Base-by-base conservation (phyloP, 129 eudicot species). In the Centrapalus pauciflorus region DNA sequence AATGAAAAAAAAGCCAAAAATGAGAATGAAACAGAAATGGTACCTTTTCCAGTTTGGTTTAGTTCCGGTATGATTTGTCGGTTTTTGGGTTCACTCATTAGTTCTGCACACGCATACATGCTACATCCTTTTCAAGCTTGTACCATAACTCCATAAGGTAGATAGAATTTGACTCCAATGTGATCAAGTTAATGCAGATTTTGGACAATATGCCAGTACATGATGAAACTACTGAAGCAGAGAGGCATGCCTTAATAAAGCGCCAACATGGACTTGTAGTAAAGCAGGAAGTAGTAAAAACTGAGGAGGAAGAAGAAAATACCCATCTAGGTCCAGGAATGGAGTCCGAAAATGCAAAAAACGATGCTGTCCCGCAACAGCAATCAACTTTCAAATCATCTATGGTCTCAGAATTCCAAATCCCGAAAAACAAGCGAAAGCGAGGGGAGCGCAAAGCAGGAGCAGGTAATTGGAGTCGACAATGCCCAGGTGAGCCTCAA, bases 361-460 rank as follows among this genome's bases (percentile, higher is more conserved):
- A 61, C 45, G 46, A 70, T 52, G 45, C 55, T 52, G 55, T 16
- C 12, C 28, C 70, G 60, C 72, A 63, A 34, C 87, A 84, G 41
- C 85, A 81, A 13, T 65, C 82, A 32, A 63, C 66, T 21, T 56
- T 74, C n/a, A 74, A 56, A 60, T 29, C 85, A 38, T 63, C 78
- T 74, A 40, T 80, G 30, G 66, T 79, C 63, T 66, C 87, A 1
- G 90, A 75, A n/a, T 61, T 82, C 17, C 84, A 78, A 32, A 65
- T 87, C 61, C 94, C 97, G 48, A 84, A 67, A 49, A 84, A 76
- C 56, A 90, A 87, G 74, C 74, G 97, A 67, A 90, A 90, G 57
- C 87, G 97, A 48, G 90, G 96, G 17, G 97, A 90, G 77, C 90
- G 97, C 17, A 90, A 90, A 81, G 87, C 90, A 28, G 84, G 93